Evolutionary conservation across 176 grass and related monocot species (phyloP).

Genomic region (Cymbopogon citratus): DNA sequence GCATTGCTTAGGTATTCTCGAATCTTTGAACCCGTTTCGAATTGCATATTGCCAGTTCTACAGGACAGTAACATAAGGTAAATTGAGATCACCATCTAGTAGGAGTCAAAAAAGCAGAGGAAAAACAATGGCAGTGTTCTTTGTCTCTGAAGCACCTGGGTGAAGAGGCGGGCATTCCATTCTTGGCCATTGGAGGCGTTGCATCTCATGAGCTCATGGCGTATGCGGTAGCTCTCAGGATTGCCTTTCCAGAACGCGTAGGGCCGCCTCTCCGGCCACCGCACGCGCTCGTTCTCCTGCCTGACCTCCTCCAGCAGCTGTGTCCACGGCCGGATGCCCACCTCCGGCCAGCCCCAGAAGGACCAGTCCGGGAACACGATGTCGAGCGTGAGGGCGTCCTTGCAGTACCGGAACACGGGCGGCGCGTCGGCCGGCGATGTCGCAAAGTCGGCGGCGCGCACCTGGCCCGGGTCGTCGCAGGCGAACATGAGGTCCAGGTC

Average conservation of each 20-base stretch:
- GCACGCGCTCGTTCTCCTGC: slow-evolving; percentile 27
- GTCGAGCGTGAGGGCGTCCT: slow-evolving; percentile 38
- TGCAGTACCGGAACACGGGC: slow-evolving; percentile 62
- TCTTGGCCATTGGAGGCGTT: slow-evolving; percentile 36
- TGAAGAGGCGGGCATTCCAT: slow-evolving; percentile 49
- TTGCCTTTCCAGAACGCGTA: slow-evolving; percentile 62
- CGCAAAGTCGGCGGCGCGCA: slow-evolving; percentile 33
- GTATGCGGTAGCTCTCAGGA: background rate
- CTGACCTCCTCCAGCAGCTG: slow-evolving; percentile 27
- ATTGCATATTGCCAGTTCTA: slow-evolving; percentile 40
- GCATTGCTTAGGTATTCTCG: slow-evolving; percentile 55
- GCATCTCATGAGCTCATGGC: slow-evolving; percentile 39
- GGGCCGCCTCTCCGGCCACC: slow-evolving; percentile 43
- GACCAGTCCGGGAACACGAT: slow-evolving; percentile 85
- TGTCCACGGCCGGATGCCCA: slow-evolving; percentile 47
- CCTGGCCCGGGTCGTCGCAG: slow-evolving; percentile 45
- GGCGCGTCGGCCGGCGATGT: slow-evolving; percentile 1
- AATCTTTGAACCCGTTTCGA: slow-evolving; percentile 33
- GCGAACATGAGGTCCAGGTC: slow-evolving; percentile 79
- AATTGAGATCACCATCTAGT: background rate
- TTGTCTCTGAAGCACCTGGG: slow-evolving; percentile 24
- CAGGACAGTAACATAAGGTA: background rate
- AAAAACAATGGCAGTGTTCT: background rate
- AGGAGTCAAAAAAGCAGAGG: background rate
- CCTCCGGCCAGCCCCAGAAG: slow-evolving; percentile 81